Evolutionary conservation across 345 rosid species (phyloP), one percentile per base, ranked within the genome.

Genomic region (Moringa oleifera): DNA sequence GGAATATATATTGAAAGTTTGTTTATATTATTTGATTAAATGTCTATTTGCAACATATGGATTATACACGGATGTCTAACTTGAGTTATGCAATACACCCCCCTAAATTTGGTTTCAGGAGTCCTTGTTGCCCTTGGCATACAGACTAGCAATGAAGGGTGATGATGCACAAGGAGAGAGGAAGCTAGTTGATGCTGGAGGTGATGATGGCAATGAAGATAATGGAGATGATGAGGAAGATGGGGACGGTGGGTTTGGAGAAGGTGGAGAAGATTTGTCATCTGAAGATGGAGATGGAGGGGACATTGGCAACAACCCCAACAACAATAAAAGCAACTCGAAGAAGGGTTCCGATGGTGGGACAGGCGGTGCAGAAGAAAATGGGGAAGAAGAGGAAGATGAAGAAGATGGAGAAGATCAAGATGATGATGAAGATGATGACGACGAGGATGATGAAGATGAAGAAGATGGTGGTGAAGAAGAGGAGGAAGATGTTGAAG

Each of bases 141-240:
- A 58, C 52, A 55, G 73, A 20, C 70, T 71, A 18, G 58, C 49
- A 65, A 66, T 68, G 68, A 66, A 65, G 62, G 80, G 79, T 41
- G 79, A 77, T 53, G 55, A 28, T 55, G 20, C 47, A 11, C 73
- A 58, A 50, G 54, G 56, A 66, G 77, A 73, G 23, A 31, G 13
- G 47, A 62, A 80, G 73, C 83, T 77, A 46, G 68, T 62, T 24
- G 96, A 86, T 74, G 96, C 87, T 20, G 85, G 71, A 66, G 91
- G 76, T 53, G 87, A 73, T 15, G 77, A 80, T 59, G 82, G 25
- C 23, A 53, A 67, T 64, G 76, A 23, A 0, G 79, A 73, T 4
- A 78, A 57, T 0, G 77, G 45, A 9, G 80, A 57, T n/a, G 68
- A 59, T 0, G 83, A 73, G 0, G 80, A 62, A 0, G 80, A 65